A percentile compares a stretch with the other conserved stretches of the same genome.
phyloP scores from a whole-genome alignment of 2,329 filamentous ascomycete species.

The Penicillium sp. region DNA sequence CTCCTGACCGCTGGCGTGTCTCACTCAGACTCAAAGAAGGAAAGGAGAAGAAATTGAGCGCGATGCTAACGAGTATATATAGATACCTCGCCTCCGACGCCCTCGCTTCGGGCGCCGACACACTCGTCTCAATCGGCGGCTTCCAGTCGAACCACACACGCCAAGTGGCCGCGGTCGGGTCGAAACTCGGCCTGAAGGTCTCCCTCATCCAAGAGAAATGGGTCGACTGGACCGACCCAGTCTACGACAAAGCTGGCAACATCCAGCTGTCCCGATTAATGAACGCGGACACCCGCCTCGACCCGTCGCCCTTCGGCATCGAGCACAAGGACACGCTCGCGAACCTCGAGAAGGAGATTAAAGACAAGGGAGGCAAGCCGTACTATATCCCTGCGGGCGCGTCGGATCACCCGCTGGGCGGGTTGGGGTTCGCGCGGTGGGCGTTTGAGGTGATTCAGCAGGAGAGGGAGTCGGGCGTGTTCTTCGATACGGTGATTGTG shows the following conservation, averaged over 20 bases:
- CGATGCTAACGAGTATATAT: not conserved
- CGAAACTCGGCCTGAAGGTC: constrained; percentile 58
- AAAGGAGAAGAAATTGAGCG: not conserved
- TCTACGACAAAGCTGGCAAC: constrained; percentile 70
- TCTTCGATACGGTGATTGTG: constrained; percentile 71
- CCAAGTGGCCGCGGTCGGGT: constrained; percentile 67
- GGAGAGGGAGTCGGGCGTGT: constrained; percentile 64
- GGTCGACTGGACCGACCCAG: constrained; percentile 65
- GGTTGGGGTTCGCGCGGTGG: constrained; percentile 72
- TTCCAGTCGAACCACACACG: constrained; percentile 68
- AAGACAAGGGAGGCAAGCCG: constrained; percentile 60
- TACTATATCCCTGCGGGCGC: constrained; percentile 76
- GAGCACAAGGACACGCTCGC: constrained; percentile 68
- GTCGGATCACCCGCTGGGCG: constrained; percentile 71
- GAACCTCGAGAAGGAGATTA: constrained; percentile 59
- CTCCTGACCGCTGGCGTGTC: too few relatives aligned
- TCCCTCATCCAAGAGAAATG: constrained; percentile 69
- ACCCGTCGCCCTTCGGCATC: constrained; percentile 67
- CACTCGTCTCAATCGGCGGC: constrained; percentile 14
- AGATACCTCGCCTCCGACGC: constrained; percentile 14
- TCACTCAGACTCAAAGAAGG: too few relatives aligned
- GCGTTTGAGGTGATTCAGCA: constrained; percentile 71
- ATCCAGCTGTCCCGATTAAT: constrained; percentile 72
- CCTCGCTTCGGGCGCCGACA: constrained; percentile 6
- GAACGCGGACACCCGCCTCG: constrained; percentile 67